These are phyloP conservation scores for Fistulifera solaris DNA, from an alignment of 108 stramenopile genomes.

Conservation along the genomic window DNA sequence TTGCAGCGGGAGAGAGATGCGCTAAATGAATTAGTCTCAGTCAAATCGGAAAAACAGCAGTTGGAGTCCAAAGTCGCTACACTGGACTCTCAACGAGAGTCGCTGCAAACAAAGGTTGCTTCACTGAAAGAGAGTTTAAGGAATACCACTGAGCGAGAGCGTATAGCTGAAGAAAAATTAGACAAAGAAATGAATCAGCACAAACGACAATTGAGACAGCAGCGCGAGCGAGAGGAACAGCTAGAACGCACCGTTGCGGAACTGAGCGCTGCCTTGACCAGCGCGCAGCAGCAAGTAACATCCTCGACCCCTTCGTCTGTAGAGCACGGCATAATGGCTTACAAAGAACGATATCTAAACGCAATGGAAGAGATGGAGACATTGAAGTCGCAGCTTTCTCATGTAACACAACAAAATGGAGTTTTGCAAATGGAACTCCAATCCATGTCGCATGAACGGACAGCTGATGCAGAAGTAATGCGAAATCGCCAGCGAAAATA, in stretches of 20 bases:
- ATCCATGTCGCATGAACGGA: constrained; percentile 59
- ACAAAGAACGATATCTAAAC: constrained; percentile 22
- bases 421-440: constrained; percentile 57
- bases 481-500: constrained; percentile 48
- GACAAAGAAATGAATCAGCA: constrained; percentile 61
- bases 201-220: constrained; percentile 52
- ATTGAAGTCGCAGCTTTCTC: constrained; percentile 30
- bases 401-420: constrained; percentile 36
- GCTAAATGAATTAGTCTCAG: constrained; percentile 21
- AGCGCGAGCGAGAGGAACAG: constrained; percentile 62
- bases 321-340: constrained; percentile 3
- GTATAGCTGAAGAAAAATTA: constrained; percentile 59
- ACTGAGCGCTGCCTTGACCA: constrained; percentile 61
- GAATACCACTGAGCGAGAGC: constrained; percentile 47
- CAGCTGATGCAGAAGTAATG: constrained; percentile 37
- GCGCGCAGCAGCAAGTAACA: constrained; percentile 10
- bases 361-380: constrained; percentile 43
- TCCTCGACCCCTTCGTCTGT: background rate
- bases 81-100: constrained; percentile 32
- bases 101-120: constrained; percentile 46
- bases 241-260: constrained; percentile 73
- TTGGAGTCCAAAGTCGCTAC: constrained; percentile 32
- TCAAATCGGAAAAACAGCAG: constrained; percentile 39
- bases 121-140: constrained; percentile 38
- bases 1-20: constrained; percentile 51